Evolutionary conservation across 495 filamentous ascomycete species (phyloP), one percentile per base, ranked within the genome.

Genomic region (Penicillium atrosanguineum): DNA sequence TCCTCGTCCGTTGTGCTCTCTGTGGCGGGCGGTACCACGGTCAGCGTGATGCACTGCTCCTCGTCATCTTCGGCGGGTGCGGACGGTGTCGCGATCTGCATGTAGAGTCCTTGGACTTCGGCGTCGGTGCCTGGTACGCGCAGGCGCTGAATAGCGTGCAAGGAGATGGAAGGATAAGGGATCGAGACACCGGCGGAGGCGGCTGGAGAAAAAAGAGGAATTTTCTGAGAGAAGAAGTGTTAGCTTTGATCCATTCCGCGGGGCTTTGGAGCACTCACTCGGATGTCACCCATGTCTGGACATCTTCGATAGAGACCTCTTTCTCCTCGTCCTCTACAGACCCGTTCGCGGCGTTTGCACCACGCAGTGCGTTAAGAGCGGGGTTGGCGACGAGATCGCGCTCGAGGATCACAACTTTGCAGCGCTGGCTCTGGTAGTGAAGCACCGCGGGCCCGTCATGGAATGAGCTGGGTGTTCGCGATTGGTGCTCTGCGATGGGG

Each of bases 391-490:
- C 20, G 6, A 82, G 61, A 14, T 83, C 73, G 44, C 60, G 60
- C 46, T 73, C 68, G 2, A 71, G 57, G 28, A 86, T 75, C 53
- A 69, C 59, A 31, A 91, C 79, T 43, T 84, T 86, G 63, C 85
- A 81, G 60, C 76, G 74, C 44, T 80, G 64, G 56, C 75, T 79
- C 62, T 87, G 87, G 71, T 86, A 87, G 75, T 97, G 80, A 0
- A 97, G 83, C 29, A 98, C 80, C 12, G 92, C 83, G 50, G 86
- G 88, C 9, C 83, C 87, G 62, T 79, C 79, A 69, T 85, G 87
- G 79, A 97, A 98, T 26, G 86, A 91, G 45, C 75, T 69, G 0
- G 94, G 94, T 8, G 94, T 98, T 54, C 86, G 84, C 25, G 87
- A 83, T 66, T 95, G 90, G 70, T 96, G 89, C 50, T 87, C 84